Evolutionary conservation across 768 basidiomycete genomes (phyloP), one percentile per base, ranked within the genome.

Genomic region (Trametes cubensis): DNA sequence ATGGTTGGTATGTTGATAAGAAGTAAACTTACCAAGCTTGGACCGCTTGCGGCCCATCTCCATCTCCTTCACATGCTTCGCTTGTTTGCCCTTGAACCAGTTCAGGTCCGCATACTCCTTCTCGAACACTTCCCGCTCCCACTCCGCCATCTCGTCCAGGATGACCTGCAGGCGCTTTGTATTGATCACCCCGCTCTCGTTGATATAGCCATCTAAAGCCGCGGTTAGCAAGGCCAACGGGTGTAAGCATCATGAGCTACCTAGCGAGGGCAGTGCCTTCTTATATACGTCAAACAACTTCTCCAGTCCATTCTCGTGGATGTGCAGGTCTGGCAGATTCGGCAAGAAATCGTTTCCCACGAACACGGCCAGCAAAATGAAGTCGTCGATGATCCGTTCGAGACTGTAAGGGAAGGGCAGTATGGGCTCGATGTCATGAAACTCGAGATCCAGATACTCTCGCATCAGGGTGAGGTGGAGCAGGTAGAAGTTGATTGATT

Each of bases 281-380:
- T 98, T 98, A 77, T 99, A 99, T 58, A 98, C 92, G 11, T 94
- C 92, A 74, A 97, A 98, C 60, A 99, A 78, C 67, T 81, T 84
- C 77, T 98, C 95, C 66, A 99, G 73, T 17, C 94, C 97, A 71
- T 98, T 97, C 76, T 97, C 94, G 70, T 98, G 94, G 72, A 99
- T 98, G 72, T 98, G 97, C 26, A 99, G 75, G 74, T 97, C 95
- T 5, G 97, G 97, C 60, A 99, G 75, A 77, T 98, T 92, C 8
- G 96, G 97, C 65, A 98, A 75, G 76, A 98, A 98, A 77, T 98
- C 96, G 72, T 98, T 99, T 34, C 97, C 97, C 53, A 98, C 89
- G 69, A 99, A 99, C 26, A 98, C 94, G 23, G 95, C 93, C 67
- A 99, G 85, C 7, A 98, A 80, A 70, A 98, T 91, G 75, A 98